Base-by-base conservation (phyloP, 257 asterid genomes). In the Paulownia fortunei region DNA sequence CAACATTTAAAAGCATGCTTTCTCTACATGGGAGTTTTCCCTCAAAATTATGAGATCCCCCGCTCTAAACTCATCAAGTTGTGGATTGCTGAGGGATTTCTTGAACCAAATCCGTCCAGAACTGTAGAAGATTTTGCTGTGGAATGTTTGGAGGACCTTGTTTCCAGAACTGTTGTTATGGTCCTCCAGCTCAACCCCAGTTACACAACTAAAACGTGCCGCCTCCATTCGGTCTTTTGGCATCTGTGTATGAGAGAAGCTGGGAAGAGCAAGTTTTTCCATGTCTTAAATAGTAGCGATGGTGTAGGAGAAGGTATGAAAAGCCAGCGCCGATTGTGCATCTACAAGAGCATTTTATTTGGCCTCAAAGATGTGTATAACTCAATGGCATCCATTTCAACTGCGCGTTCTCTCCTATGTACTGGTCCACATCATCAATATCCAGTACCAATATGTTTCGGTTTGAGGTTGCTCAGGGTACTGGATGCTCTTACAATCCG, bases 11-110 rank as follows among this genome's bases (percentile, higher is more conserved):
- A 54, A 46, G 30, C 62, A 0, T 85, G 86, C 26, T 69, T 85
- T 67, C 79, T 79, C 0, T 65, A 72, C 13, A 63, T 79, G 75
- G 83, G 75, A 42, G 64, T 47, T 6, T 79, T 80, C 49, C 76
- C 72, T 18, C 64, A 62, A 49, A 80, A 72, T 36, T 23, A 11
- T 7, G 54, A 41, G 12, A 72, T 85, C 26, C 49, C 37, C 0
- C 19, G 12, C 19, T 19, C 51, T 8, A 73, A 34, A n/a, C 36
- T 80, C 51, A 16, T 64, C 13, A 27, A 41, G 16, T 44, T 73
- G 8, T 80, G 79, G 80, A 10, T 11, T 6, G 76, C 76, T 0
- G 80, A 73, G 16, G 79, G 83, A 52, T 51, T 82, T 56, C 41
- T 79, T 16, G 13, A 10, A 47, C 58, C 34, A 37, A 2, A 0